A percentile compares a stretch with the other conserved stretches of the same genome.
Conservation (phyloP, 768 basidiomycete species). For the Leccinum boreale region DNA sequence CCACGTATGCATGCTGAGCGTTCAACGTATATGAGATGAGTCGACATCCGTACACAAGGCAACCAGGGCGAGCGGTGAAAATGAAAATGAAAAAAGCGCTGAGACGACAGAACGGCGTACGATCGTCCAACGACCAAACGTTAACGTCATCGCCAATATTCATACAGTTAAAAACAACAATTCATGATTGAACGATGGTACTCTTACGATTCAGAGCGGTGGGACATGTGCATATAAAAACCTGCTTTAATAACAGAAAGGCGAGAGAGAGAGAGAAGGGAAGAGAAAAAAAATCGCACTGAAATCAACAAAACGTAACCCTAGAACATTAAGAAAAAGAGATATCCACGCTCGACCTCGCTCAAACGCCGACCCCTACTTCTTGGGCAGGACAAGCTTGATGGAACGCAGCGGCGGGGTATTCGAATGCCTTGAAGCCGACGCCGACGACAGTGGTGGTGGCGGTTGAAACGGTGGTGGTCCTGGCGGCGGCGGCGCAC, state of each 20-base stretch:
- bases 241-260: background rate
- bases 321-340: background rate
- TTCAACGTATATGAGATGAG: background rate
- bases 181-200: background rate
- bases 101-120: background rate
- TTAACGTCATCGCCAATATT: no score
- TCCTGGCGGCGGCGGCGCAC: conserved; percentile 9
- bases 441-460: background rate
- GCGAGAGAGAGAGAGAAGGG: background rate
- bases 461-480: conserved; percentile 13
- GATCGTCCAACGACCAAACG: background rate
- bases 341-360: background rate
- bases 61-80: background rate
- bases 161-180: background rate
- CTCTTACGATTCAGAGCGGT: background rate
- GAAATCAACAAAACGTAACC: background rate
- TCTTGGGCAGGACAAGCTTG: conserved; percentile 31
- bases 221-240: background rate
- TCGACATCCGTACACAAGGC: background rate
- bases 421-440: conserved; percentile 17
- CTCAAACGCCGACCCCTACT: conserved; percentile 15
- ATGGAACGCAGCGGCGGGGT: conserved; percentile 30
- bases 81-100: background rate
- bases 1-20: background rate
- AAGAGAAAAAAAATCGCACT: background rate